These are phyloP conservation scores for Talaromyces marneffei DNA, from an alignment of 2,329 filamentous ascomycete species.

Conservation along the genomic window DNA sequence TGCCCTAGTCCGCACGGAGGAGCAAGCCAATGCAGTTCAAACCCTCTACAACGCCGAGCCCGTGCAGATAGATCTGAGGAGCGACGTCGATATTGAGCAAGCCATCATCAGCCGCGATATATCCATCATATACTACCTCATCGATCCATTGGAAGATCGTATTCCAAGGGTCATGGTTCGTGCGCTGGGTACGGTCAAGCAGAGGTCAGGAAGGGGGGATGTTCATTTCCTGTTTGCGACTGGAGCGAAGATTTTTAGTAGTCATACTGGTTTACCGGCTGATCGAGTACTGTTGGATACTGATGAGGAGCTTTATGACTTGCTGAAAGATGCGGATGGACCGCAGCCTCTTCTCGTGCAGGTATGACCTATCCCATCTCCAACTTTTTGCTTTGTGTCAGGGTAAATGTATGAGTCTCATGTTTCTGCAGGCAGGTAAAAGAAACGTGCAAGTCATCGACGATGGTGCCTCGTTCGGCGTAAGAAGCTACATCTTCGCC, in stretches of 20 bases:
- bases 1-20: slow-evolving; percentile 43
- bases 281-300: slow-evolving; percentile 41
- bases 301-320: slow-evolving; percentile 39
- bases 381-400: background rate
- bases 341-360: slow-evolving; percentile 16
- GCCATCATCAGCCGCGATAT: slow-evolving; percentile 42
- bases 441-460: slow-evolving; percentile 44
- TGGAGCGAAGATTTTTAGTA: slow-evolving; percentile 51
- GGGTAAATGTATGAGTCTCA: no score
- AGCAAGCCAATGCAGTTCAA: slow-evolving; percentile 43
- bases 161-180: slow-evolving; percentile 41
- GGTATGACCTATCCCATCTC: background rate
- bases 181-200: slow-evolving; percentile 42
- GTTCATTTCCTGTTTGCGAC: slow-evolving; percentile 50
- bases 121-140: slow-evolving; percentile 45
- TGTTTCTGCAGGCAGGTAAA: slow-evolving; percentile 30
- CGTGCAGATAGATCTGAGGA: slow-evolving; percentile 35
- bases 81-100: slow-evolving; percentile 31
- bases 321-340: slow-evolving; percentile 37
- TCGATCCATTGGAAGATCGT: slow-evolving; percentile 34
- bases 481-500: slow-evolving; percentile 48
- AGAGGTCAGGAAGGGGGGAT: slow-evolving; percentile 30
- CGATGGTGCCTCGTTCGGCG: slow-evolving; percentile 36
- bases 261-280: slow-evolving; percentile 41
- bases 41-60: slow-evolving; percentile 40